Base-by-base conservation (phyloP, 2,329 filamentous ascomycete species). In the Pyricularia grisea region DNA sequence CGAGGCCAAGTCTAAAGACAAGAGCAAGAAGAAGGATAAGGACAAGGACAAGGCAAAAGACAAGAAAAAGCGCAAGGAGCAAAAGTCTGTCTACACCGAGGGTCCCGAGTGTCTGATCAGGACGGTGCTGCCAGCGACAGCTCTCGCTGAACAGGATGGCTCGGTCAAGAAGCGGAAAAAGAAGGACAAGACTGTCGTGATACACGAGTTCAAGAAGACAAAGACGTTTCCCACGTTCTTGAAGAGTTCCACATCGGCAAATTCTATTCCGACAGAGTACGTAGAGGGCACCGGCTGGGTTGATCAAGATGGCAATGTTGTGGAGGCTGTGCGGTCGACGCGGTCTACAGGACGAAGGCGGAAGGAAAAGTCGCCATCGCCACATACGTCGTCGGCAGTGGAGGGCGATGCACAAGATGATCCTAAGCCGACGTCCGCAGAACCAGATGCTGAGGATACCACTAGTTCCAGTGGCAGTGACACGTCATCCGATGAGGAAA, bases 121-220 rank as follows among this genome's bases (percentile, higher is more conserved):
- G 79, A 92, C 92, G 2, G 88, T 88, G 69, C 77, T 97, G 36
- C 87, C 89, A 2, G 50, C 17, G 2, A 58, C 42, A n/a, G 28
- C 55, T n/a, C 3, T 58, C 30, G 31, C 60, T 20, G 67, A 50
- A 1, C 79, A 81, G 33, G 79, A 79, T 3, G 76, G 79, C 17
- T 84, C 73, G 73, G 88, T 88, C 73, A 87, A 86, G 76, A 87
- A 86, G 72, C 86, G 84, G 70, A 86, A 87, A 73, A 84, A 84
- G 65, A 76, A 73, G 66, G 69, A 70, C 30, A 72, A 71, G 68
- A 87, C 91, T 70, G 84, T 90, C 1, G 82, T 92, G 4, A 85
- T 98, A 3, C 94, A 98, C 78, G 95, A 99, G 76, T 98, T 97
- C 76, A 87, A 91, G 73, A 93, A 93, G 77, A 93, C 91, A 9